These are phyloP conservation scores for Amanita exitialis DNA, from an alignment of 768 basidiomycete genomes.

Conservation along the genomic window DNA sequence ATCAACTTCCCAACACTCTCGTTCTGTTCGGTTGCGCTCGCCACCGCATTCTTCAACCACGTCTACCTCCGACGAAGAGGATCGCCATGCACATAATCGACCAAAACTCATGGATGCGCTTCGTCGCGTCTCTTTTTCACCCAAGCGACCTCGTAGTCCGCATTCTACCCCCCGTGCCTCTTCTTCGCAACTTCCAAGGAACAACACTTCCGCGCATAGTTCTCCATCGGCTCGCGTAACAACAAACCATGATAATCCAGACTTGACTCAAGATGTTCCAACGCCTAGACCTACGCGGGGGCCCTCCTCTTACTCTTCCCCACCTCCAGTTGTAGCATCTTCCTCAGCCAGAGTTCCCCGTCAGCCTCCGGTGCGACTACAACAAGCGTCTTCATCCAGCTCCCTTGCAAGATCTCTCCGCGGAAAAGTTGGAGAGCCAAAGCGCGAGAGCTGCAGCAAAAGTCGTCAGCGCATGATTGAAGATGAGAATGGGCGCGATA, in stretches of 20 bases:
- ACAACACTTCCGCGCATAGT: background rate
- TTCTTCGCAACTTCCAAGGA: slow-evolving; percentile 1
- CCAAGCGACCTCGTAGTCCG: slow-evolving; percentile 57
- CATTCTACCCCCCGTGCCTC: slow-evolving; percentile 8
- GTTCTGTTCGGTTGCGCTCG: slow-evolving; percentile 34
- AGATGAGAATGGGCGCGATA: background rate
- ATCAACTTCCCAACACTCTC: slow-evolving; percentile 15
- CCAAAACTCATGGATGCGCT: slow-evolving; percentile 67
- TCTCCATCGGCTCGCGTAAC: slow-evolving; percentile 7
- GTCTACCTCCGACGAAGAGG: slow-evolving; percentile 41
- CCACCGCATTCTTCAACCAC: slow-evolving; percentile 26
- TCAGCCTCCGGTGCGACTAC: slow-evolving; percentile 42
- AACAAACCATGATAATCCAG: background rate
- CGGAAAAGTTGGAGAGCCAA: background rate
- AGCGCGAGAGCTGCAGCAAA: background rate
- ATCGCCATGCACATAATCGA: slow-evolving; percentile 29
- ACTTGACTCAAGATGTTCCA: slow-evolving; percentile 6
- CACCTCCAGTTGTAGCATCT: slow-evolving; percentile 14
- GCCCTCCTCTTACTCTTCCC: background rate
- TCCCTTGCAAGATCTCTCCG: slow-evolving; percentile 17
- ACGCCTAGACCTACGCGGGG: slow-evolving; percentile 14
- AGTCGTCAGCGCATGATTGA: background rate
- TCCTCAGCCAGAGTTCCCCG: slow-evolving; percentile 17
- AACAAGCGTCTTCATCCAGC: slow-evolving; percentile 46
- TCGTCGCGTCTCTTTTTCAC: slow-evolving; percentile 62